Percentiles rank a stretch among this genome's conserved stretches.
phyloP scores from a whole-genome alignment of 192 early-diverging fungal genomes.

The Coemansia sp. region DNA sequence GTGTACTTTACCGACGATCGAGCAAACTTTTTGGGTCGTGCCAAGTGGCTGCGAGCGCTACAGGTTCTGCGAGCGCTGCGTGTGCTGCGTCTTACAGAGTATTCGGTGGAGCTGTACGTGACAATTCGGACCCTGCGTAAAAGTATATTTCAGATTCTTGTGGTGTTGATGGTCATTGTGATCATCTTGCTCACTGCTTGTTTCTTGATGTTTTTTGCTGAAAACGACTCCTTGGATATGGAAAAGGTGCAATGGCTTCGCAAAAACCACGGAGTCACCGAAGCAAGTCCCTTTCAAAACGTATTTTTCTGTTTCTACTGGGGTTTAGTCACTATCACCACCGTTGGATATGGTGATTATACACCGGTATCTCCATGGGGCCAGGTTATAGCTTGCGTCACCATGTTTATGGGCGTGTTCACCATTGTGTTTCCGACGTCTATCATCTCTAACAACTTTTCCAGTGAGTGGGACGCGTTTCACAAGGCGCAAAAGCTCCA shows the following conservation, averaged over 20 bases:
- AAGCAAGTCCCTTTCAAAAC: conserved; percentile 57
- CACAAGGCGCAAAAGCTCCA: conserved; percentile 39
- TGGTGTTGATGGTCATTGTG: conserved; percentile 45
- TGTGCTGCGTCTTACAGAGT: conserved; percentile 42
- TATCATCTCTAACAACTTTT: conserved; percentile 60
- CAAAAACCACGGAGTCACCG: conserved; percentile 32
- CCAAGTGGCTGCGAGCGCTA: conserved; percentile 49
- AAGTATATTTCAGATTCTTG: conserved; percentile 37
- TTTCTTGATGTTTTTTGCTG: conserved; percentile 47
- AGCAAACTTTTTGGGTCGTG: conserved; percentile 17
- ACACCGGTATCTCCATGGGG: conserved; percentile 55
- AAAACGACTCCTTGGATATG: conserved; percentile 40
- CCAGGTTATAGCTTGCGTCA: conserved; percentile 50
- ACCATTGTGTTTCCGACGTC: conserved; percentile 59
- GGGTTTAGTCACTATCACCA: conserved; percentile 58
- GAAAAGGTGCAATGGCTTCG: conserved; percentile 44
- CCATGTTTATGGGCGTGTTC: conserved; percentile 59
- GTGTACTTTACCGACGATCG: conserved; percentile 15
- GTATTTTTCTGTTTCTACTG: conserved; percentile 57
- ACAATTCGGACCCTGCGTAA: conserved; percentile 45
- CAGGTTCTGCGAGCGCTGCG: conserved; percentile 46
- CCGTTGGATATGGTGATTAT: conserved; percentile 59
- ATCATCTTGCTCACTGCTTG: conserved; percentile 35
- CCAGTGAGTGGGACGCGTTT: conserved; percentile 56
- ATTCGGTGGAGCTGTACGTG: conserved; percentile 50